Base-by-base conservation (phyloP, 1,284 basidiomycete genomes). In the Tremellales sp. region DNA sequence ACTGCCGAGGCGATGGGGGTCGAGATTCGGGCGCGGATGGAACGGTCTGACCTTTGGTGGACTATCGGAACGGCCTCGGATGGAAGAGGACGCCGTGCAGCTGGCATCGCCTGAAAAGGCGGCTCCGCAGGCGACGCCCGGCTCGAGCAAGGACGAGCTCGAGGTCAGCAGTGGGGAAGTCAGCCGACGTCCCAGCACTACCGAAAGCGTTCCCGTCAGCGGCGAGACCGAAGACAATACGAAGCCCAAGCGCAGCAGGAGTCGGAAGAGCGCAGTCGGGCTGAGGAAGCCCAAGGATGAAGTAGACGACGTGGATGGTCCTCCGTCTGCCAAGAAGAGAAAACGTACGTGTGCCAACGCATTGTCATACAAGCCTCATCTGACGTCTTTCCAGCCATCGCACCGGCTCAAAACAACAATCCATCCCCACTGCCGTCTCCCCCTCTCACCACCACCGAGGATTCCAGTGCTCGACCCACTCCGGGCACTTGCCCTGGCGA, bases 401-500 rank as follows among this genome's bases (percentile, higher is more conserved):
- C 56, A 5, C 60, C 60, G 13, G 48, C 55, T 18, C n/a, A n/a
- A n/a, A n/a, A n/a, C n/a, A 26, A 24, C 41, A 42, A 50, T n/a
- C 52, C 48, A 4, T 57, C 58, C 19, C 55, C 47, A 5, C 45
- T 54, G 12, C 57, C 62, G 14, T 62, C 65, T 9, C 58, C 68
- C 2, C 55, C 60, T 4, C 50, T 56, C 10, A 53, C 60, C 3
- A 52, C 60, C 3, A 45, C 41, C 21, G 38, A 39, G 8, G 43
- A 37, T 12, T 46, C 49, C 18, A 28, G 49, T 16, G 26, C 25
- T 35, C 55, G 49, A 40, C 63, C 61, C 7, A 47, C 54, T 19
- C 66, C 61, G 4, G 87, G 91, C 40, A 90, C 90, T 16, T 97
- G 92, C 71, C 92, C 92, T 5, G 92, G 92, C 49, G 92, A 93